phyloP scores from a whole-genome alignment of 768 basidiomycete genomes.

The Podaxis sp. region DNA sequence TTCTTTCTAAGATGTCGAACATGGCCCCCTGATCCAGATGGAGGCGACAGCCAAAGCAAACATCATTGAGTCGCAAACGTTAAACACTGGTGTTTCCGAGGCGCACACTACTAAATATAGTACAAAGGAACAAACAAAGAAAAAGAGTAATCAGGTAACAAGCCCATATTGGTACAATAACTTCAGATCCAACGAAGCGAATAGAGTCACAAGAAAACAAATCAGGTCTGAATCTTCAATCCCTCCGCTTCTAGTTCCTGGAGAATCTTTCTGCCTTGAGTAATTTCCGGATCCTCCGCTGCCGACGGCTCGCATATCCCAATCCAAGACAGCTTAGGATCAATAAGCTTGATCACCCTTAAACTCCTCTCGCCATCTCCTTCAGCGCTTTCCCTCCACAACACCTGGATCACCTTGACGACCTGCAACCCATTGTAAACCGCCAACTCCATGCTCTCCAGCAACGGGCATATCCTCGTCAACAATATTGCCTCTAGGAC shows the following conservation, averaged over 20 bases:
- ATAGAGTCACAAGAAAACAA: neutral
- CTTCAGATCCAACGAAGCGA: neutral
- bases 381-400: constrained; percentile 3
- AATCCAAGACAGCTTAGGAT: constrained; percentile 13
- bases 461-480: neutral
- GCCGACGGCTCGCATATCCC: constrained; percentile 4
- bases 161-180: too few relatives aligned
- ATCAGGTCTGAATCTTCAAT: neutral
- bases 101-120: neutral
- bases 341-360: constrained; percentile 5
- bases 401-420: constrained; percentile 8
- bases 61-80: too few relatives aligned
- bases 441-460: constrained; percentile 8
- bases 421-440: constrained; percentile 11
- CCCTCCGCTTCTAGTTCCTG: constrained; percentile 3
- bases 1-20: too few relatives aligned
- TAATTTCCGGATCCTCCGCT: constrained; percentile 10
- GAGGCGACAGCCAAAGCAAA: neutral
- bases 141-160: too few relatives aligned
- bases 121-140: neutral
- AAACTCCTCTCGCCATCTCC: neutral
- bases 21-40: too few relatives aligned
- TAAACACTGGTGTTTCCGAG: too few relatives aligned
- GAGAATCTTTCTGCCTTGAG: neutral
- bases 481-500: constrained; percentile 4